These are phyloP conservation scores for Entoloma clypeatum DNA, from an alignment of 1,284 basidiomycete genomes.

Conservation along the genomic window DNA sequence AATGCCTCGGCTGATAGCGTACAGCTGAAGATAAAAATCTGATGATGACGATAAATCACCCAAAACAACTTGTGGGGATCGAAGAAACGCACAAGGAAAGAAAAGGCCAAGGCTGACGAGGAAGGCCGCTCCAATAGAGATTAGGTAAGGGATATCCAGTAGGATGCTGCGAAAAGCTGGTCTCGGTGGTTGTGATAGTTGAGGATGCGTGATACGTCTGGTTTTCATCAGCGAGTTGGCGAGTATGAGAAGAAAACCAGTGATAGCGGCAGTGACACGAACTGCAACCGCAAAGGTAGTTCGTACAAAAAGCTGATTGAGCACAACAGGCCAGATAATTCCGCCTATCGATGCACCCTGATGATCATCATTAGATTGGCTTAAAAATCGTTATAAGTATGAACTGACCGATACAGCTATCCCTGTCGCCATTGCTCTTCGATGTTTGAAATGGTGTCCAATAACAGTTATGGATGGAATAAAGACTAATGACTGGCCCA, in stretches of 20 bases:
- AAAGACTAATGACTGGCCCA: constrained; percentile 48
- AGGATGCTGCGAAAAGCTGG: constrained; percentile 31
- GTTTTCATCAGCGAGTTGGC: constrained; percentile 42
- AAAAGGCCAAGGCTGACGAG: constrained; percentile 43
- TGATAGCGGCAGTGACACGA: constrained; percentile 37
- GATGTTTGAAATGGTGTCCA: constrained; percentile 43
- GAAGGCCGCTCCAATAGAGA: constrained; percentile 42
- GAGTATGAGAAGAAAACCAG: constrained; percentile 33
- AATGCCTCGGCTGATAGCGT: constrained; percentile 41
- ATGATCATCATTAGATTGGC: background rate
- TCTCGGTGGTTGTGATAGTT: constrained; percentile 14
- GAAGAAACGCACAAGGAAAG: constrained; percentile 41
- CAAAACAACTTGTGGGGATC: constrained; percentile 3
- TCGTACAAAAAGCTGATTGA: constrained; percentile 38
- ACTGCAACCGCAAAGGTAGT: constrained; percentile 40
- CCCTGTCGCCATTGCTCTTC: constrained; percentile 47
- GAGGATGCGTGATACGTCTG: constrained; percentile 24
- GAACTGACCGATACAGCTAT: constrained; percentile 44
- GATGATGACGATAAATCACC: constrained; percentile 10
- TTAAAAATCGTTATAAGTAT: no score
- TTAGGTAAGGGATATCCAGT: constrained; percentile 40
- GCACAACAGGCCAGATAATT: constrained; percentile 47
- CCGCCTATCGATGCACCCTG: constrained; percentile 46
- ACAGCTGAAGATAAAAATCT: constrained; percentile 57
- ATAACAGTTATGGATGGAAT: constrained; percentile 48